Conservation (phyloP, 495 filamentous ascomycete genomes). For the Evernia prunastri region DNA sequence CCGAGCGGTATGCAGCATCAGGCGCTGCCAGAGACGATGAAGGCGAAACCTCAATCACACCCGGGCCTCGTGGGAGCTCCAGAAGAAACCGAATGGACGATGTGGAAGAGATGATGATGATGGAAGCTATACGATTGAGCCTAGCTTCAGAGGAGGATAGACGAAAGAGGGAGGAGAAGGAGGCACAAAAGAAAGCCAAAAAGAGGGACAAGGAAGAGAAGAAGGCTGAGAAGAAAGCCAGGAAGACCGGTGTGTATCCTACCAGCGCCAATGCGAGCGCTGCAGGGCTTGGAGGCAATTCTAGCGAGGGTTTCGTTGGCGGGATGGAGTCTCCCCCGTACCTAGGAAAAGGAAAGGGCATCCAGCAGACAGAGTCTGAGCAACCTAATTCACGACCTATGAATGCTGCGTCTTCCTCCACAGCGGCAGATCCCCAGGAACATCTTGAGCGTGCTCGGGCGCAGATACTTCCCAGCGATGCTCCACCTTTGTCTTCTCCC, state of each 20-base stretch:
- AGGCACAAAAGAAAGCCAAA: constrained; percentile 71
- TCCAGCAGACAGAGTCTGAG: constrained; percentile 47
- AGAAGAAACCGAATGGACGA: constrained; percentile 70
- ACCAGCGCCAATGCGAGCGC: constrained; percentile 36
- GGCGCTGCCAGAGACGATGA: constrained; percentile 39
- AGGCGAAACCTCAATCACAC: constrained; percentile 39
- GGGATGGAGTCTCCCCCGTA: constrained; percentile 21
- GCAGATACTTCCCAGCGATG: constrained; percentile 25
- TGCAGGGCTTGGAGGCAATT: constrained; percentile 29
- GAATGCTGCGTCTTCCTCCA: constrained; percentile 8
- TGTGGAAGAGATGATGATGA: constrained; percentile 96
- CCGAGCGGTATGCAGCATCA: constrained; percentile 37
- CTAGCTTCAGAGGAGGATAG: constrained; percentile 87
- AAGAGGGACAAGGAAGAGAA: constrained; percentile 77
- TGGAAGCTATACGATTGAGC: constrained; percentile 86
- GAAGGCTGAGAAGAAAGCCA: constrained; percentile 65
- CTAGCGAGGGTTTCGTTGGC: constrained; percentile 37
- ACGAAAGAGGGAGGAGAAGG: constrained; percentile 72
- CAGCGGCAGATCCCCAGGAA: constrained; percentile 18
- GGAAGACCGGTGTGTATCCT: constrained; percentile 50
- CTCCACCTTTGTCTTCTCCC: constrained; percentile 29
- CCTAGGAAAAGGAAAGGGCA: constrained; percentile 73
- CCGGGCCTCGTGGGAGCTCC: constrained; percentile 50
- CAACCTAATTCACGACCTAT: constrained; percentile 20
- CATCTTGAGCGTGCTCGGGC: constrained; percentile 28